phyloP scores from a whole-genome alignment of 208 protist species.

The Vickermania spadyakhi region DNA sequence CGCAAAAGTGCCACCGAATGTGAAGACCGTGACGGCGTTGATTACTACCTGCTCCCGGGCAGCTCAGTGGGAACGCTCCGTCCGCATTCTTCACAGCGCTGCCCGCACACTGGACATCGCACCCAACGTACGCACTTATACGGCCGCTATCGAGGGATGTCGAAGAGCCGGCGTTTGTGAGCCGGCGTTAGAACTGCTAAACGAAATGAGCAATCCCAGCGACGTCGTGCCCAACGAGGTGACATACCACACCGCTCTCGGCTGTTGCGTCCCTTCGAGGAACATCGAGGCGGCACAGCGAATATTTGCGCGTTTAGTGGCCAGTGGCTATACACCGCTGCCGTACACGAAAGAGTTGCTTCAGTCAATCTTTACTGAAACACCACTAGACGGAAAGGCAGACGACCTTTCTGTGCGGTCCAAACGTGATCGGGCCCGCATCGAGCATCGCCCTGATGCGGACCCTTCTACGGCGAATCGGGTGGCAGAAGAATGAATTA shows the following conservation, averaged over 20 bases:
- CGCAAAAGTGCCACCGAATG: constrained; percentile 23
- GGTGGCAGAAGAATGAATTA: no score
- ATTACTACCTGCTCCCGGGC: constrained; percentile 58
- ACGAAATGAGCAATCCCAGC: constrained; percentile 35
- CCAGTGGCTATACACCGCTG: constrained; percentile 65
- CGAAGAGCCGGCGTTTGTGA: constrained; percentile 54
- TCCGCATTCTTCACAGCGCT: constrained; percentile 62
- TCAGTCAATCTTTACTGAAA: constrained; percentile 33
- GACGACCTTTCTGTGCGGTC: constrained; percentile 54
- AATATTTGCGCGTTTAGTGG: constrained; percentile 74
- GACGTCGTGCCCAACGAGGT: constrained; percentile 73
- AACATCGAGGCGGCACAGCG: constrained; percentile 30
- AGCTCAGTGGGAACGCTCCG: constrained; percentile 60
- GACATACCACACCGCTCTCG: constrained; percentile 81
- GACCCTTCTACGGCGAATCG: constrained; percentile 64
- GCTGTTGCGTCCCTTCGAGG: constrained; percentile 50
- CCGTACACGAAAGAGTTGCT: constrained; percentile 58
- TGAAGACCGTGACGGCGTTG: constrained; percentile 50
- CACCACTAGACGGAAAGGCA: constrained; percentile 43
- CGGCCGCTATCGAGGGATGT: constrained; percentile 83
- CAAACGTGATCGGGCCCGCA: constrained; percentile 19
- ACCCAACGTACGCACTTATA: constrained; percentile 85
- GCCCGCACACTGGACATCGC: constrained; percentile 63
- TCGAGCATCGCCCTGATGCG: constrained; percentile 46
- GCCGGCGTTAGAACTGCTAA: constrained; percentile 49